Evolutionary conservation across 805 yeast species (phyloP).

Genomic region (Tetrapisispora arboricola): DNA sequence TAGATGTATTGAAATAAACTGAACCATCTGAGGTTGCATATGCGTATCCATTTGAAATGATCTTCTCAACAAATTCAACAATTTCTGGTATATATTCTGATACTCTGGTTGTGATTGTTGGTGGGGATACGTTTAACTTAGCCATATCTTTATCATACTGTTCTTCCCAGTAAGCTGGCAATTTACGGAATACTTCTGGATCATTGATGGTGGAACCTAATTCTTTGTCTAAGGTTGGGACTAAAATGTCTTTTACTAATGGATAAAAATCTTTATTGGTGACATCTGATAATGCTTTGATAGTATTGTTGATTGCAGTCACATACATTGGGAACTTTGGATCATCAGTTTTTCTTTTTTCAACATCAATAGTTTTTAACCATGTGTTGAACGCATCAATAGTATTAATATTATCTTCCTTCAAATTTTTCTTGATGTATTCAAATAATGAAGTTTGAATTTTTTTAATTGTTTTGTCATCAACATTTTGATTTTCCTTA

Average conservation of each 20-base stretch:
- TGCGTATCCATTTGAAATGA: slow-evolving; percentile 74
- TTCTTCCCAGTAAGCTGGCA: slow-evolving; percentile 85
- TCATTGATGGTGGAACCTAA: slow-evolving; percentile 72
- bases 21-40: slow-evolving; percentile 79
- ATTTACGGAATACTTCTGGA: slow-evolving; percentile 67
- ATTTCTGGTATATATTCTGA: slow-evolving; percentile 94
- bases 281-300: slow-evolving; percentile 22
- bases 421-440: slow-evolving; percentile 48
- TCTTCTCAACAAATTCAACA: slow-evolving; percentile 62
- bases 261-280: slow-evolving; percentile 35
- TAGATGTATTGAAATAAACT: slow-evolving; percentile 87
- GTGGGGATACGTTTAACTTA: slow-evolving; percentile 70
- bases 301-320: slow-evolving; percentile 52
- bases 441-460: slow-evolving; percentile 36
- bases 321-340: slow-evolving; percentile 87
- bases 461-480: slow-evolving; percentile 28
- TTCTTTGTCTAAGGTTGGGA: slow-evolving; percentile 60
- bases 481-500: slow-evolving; percentile 19
- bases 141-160: slow-evolving; percentile 81
- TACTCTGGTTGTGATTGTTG: slow-evolving; percentile 84
- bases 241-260: slow-evolving; percentile 61
- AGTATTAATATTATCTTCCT: slow-evolving; percentile 25
- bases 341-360: slow-evolving; percentile 40
- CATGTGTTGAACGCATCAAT: slow-evolving; percentile 39
- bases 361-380: slow-evolving; percentile 40